A percentile compares a stretch with the other conserved stretches of the same genome.
Evolutionary conservation across 306 rosid species (phyloP).

Genomic region (Vachellia collinsii): DNA sequence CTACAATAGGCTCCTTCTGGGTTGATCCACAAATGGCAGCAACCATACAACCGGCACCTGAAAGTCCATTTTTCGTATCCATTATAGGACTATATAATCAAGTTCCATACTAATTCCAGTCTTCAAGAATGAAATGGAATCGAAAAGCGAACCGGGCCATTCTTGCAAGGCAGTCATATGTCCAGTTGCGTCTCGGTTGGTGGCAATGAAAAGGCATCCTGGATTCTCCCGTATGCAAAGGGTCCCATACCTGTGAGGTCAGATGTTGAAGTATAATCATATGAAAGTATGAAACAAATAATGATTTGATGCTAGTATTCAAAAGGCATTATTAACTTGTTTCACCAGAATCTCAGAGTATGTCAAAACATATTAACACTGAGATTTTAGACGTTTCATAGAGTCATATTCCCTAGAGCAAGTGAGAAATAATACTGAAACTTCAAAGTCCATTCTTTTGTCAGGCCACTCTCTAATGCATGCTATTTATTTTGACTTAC

Average conservation of each 20-base stretch:
- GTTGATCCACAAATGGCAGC: conserved; percentile 95
- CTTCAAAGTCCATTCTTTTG: not conserved
- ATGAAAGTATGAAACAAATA: conserved; percentile 26
- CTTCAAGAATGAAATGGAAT: conserved; percentile 28
- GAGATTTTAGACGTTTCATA: conserved; percentile 9
- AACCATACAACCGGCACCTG: conserved; percentile 97
- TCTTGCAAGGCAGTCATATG: conserved; percentile 85
- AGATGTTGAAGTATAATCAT: conserved; percentile 30
- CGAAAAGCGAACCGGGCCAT: conserved; percentile 71
- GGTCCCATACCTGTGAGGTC: conserved; percentile 76
- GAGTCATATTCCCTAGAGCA: not conserved
- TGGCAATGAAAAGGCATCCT: conserved; percentile 96
- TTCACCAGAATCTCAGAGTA: conserved; percentile 20
- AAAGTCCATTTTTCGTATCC: conserved; percentile 37
- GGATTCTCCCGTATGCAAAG: conserved; percentile 96
- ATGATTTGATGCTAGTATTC: conserved; percentile 2
- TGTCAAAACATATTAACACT: not conserved
- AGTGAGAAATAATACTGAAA: not conserved
- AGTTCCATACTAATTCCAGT: conserved; percentile 12
- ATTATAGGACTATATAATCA: conserved; percentile 31
- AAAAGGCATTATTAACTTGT: not conserved
- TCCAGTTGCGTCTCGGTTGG: conserved; percentile 88
- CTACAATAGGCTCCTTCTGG: conserved; percentile 86
- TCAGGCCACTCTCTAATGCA: conserved; percentile 4
- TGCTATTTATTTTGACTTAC: conserved; percentile 4